phyloP scores from a whole-genome alignment of 495 filamentous ascomycete genomes.

The Talaromyces stipitatus region DNA sequence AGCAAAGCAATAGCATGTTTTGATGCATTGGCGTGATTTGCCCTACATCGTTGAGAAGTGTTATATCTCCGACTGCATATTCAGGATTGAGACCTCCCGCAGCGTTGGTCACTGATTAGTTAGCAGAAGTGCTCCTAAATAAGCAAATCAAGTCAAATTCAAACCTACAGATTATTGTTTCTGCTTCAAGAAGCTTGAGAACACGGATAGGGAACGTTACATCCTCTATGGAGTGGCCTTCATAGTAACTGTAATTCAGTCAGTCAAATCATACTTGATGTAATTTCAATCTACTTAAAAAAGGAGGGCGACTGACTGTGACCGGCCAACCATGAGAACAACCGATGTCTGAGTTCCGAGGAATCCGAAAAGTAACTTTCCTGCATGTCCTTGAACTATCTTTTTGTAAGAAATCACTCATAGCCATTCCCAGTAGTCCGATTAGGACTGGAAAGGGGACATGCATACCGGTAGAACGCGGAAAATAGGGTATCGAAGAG shows the following conservation, averaged over 20 bases:
- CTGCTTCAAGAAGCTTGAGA: slow-evolving; percentile 58
- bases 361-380: slow-evolving; percentile 64
- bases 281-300: neutral
- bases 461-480: slow-evolving; percentile 52
- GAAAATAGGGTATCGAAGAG: slow-evolving; percentile 57
- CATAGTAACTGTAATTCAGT: slow-evolving; percentile 54
- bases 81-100: slow-evolving; percentile 64
- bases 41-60: slow-evolving; percentile 62
- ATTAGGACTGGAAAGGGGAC: neutral
- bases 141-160: neutral
- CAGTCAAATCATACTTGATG: neutral
- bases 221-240: slow-evolving; percentile 62
- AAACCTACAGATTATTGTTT: slow-evolving; percentile 53
- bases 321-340: slow-evolving; percentile 66
- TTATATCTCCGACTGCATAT: slow-evolving; percentile 65
- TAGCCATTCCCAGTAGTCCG: too few relatives aligned
- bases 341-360: slow-evolving; percentile 50
- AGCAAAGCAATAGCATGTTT: slow-evolving; percentile 14
- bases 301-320: slow-evolving; percentile 51
- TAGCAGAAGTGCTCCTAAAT: slow-evolving; percentile 6
- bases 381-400: slow-evolving; percentile 62
- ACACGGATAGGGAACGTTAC: slow-evolving; percentile 66
- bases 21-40: neutral
- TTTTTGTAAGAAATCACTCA: neutral
- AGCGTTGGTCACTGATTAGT: slow-evolving; percentile 60